These are phyloP conservation scores for Penicillium sp. DNA, from an alignment of 2,329 filamentous ascomycete genomes.

Conservation along the genomic window DNA sequence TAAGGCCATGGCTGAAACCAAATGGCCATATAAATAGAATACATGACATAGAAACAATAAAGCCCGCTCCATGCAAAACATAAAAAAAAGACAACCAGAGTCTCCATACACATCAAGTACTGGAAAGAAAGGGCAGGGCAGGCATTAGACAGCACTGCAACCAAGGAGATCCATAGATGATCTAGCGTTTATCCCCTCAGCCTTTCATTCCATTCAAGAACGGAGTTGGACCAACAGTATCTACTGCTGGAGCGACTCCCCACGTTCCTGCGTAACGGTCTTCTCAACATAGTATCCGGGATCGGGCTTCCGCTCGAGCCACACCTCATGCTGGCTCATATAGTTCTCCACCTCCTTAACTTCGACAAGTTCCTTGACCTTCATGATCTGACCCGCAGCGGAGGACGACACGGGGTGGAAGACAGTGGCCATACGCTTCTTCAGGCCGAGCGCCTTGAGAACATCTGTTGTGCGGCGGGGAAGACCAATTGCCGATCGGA, in stretches of 20 bases:
- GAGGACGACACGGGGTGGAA: slow-evolving; percentile 82
- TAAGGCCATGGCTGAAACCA: neutral
- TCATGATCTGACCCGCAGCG: slow-evolving; percentile 86
- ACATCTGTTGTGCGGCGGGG: slow-evolving; percentile 77
- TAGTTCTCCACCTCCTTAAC: slow-evolving; percentile 73
- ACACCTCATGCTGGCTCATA: slow-evolving; percentile 68
- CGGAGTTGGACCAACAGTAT: neutral
- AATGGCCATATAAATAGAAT: slow-evolving; percentile 13
- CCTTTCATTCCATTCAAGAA: neutral
- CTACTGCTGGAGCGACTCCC: slow-evolving; percentile 25
- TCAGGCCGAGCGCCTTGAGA: slow-evolving; percentile 80
- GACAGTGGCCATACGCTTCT: slow-evolving; percentile 80
- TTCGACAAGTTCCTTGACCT: slow-evolving; percentile 86
- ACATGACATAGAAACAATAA: slow-evolving; percentile 18
- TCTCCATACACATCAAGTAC: neutral
- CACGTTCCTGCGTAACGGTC: slow-evolving; percentile 24
- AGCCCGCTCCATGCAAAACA: slow-evolving; percentile 24
- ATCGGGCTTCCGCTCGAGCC: slow-evolving; percentile 70
- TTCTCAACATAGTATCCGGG: slow-evolving; percentile 79
- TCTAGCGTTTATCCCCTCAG: neutral
- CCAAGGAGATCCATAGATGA: neutral
- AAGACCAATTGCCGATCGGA: slow-evolving; percentile 86
- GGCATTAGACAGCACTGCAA: neutral
- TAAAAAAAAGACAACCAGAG: slow-evolving; percentile 4
- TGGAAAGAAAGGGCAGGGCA: neutral